These are phyloP conservation scores for Tylopilus rubrobrunneus DNA, from an alignment of 768 basidiomycete genomes.

Conservation along the genomic window DNA sequence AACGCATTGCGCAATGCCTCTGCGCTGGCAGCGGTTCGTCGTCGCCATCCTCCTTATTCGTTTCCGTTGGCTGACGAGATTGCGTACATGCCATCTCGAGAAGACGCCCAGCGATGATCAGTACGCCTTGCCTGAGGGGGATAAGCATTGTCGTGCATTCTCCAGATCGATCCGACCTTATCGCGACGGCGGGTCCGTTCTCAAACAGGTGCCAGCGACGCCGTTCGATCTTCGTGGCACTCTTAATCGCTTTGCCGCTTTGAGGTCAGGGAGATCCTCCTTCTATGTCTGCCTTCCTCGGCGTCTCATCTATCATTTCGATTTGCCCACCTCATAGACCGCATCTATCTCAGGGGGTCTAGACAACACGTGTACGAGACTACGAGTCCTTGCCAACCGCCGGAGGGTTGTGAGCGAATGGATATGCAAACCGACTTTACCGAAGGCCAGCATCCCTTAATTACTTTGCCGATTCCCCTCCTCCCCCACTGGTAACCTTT, in stretches of 20 bases:
- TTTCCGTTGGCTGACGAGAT: not conserved
- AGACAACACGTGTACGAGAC: constrained; percentile 14
- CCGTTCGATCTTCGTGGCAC: constrained; percentile 16
- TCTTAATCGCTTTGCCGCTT: not conserved
- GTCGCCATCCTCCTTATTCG: not conserved
- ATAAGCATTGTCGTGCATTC: constrained; percentile 1
- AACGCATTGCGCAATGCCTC: not conserved
- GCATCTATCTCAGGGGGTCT: not conserved
- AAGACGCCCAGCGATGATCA: constrained; percentile 12
- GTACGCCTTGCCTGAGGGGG: constrained; percentile 6
- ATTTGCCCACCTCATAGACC: not conserved
- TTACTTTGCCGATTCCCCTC: not conserved
- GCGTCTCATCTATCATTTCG: constrained; percentile 1
- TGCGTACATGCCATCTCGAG: constrained; percentile 4
- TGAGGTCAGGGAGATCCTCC: not conserved
- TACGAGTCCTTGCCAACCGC: not conserved
- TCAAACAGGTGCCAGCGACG: constrained; percentile 2
- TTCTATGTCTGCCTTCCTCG: not conserved
- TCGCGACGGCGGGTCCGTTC: constrained; percentile 12
- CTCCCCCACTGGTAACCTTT: not conserved
- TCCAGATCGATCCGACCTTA: constrained; percentile 20
- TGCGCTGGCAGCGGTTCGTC: not conserved
- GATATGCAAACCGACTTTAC: not conserved
- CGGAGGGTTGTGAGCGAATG: not conserved
- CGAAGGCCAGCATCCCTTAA: not conserved